Evolutionary conservation across 257 asterid genomes (phyloP).

Genomic region (Rhazya stricta): DNA sequence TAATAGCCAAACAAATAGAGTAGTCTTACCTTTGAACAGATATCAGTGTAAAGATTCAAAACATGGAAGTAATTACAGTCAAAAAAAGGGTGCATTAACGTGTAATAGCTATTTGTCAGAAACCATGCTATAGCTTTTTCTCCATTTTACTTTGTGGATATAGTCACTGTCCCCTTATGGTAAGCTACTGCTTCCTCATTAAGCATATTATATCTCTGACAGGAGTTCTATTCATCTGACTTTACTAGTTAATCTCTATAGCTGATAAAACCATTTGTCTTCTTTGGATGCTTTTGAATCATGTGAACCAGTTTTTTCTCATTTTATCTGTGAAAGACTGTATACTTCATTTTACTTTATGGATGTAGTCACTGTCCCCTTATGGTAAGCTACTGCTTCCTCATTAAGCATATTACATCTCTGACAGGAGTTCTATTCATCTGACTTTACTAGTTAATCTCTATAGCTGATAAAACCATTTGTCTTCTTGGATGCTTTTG

Average conservation of each 20-base stretch:
- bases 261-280: background rate
- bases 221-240: background rate
- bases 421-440: background rate
- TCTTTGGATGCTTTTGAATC: background rate
- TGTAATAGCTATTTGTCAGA: background rate
- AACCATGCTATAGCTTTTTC: background rate
- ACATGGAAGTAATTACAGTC: background rate
- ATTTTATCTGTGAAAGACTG: background rate
- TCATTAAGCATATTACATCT: background rate
- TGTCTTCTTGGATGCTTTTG: background rate
- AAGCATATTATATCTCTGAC: background rate
- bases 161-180: background rate
- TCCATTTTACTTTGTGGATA: background rate
- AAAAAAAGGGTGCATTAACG: background rate
- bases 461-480: slow-evolving; percentile 2
- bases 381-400: background rate
- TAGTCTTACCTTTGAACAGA: background rate
- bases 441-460: background rate
- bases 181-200: background rate
- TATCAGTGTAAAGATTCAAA: background rate
- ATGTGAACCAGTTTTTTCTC: background rate
- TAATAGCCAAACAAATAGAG: background rate
- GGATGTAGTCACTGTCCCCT: background rate
- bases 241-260: slow-evolving; percentile 1
- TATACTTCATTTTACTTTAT: too few relatives aligned